Conservation (phyloP, 2,329 filamentous ascomycete species). For the Fusarium praegraminearum region DNA sequence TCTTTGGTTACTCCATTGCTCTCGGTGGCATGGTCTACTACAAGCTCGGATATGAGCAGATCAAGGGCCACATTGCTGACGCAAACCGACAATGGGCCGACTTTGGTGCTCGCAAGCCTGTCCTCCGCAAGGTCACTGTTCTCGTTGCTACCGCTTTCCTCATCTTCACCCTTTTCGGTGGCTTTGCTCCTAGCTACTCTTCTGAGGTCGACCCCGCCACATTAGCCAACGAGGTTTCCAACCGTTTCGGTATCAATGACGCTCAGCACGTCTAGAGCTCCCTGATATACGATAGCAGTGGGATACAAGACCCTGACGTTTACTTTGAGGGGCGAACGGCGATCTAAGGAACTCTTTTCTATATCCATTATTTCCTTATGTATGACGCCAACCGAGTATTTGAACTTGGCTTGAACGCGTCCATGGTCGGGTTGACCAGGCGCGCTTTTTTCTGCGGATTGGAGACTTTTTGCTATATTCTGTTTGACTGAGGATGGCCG, state of each 20-base stretch:
- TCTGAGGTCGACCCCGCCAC: conserved; percentile 66
- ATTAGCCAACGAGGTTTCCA: conserved; percentile 62
- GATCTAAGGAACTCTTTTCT: conserved; percentile 50
- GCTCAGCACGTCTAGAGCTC: conserved; percentile 36
- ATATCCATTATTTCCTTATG: conserved; percentile 41
- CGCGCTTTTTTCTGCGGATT: conserved; percentile 46
- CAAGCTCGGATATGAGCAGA: conserved; percentile 85
- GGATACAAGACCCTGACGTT: conserved; percentile 43
- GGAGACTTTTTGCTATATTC: conserved; percentile 50
- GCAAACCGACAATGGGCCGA: conserved; percentile 85
- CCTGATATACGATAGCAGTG: conserved; percentile 28
- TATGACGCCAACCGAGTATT: conserved; percentile 36
- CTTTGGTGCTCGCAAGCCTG: conserved; percentile 81
- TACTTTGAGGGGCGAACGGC: conserved; percentile 49
- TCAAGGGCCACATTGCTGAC: conserved; percentile 82
- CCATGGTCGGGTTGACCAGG: conserved; percentile 44
- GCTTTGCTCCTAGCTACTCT: conserved; percentile 71
- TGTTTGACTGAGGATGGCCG: conserved; percentile 47
- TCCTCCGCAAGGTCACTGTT: conserved; percentile 81
- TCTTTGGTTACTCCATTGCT: conserved; percentile 86
- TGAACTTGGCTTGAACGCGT: conserved; percentile 43
- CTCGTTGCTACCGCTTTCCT: conserved; percentile 72
- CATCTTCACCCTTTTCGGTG: conserved; percentile 77
- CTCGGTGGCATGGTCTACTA: conserved; percentile 83
- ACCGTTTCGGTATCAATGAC: conserved; percentile 60